Percentiles rank a stretch among this genome's conserved stretches.
These are phyloP conservation scores for Eucalyptus sp. DNA, from an alignment of 345 rosid species.

Conservation along the genomic window DNA sequence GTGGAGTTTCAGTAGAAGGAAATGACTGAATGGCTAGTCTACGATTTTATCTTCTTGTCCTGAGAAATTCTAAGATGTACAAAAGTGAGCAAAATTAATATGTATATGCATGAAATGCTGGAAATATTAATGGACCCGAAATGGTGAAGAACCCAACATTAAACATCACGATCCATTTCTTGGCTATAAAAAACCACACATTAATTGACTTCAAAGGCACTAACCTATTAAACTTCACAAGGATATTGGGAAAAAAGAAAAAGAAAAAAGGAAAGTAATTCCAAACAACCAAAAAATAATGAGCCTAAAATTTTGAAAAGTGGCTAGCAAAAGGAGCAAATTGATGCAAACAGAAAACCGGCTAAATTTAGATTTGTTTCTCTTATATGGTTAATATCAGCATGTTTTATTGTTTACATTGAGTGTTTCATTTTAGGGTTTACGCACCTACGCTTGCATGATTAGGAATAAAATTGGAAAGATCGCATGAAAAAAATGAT, in stretches of 20 bases:
- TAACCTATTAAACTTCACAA: not conserved
- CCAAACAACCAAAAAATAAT: not conserved
- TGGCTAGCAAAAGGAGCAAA: not conserved
- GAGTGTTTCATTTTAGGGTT: no score
- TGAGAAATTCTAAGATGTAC: not conserved
- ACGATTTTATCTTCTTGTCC: not conserved
- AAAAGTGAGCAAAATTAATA: not conserved
- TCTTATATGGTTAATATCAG: no score
- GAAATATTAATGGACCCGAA: not conserved
- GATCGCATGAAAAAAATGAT: no score
- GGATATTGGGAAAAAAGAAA: no score
- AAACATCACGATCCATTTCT: not conserved
- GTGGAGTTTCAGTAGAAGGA: not conserved
- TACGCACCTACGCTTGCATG: no score
- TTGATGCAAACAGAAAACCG: no score
- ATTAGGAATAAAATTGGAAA: no score
- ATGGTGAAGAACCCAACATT: not conserved
- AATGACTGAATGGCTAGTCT: not conserved
- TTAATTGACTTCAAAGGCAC: not conserved
- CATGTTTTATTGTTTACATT: no score
- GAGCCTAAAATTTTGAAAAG: not conserved
- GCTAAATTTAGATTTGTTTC: no score
- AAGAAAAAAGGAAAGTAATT: not conserved
- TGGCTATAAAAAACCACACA: not conserved
- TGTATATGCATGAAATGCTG: not conserved